These are phyloP conservation scores for Polyrhizophydium stewartii DNA, from an alignment of 371 early-diverging fungal genomes.

Conservation along the genomic window DNA sequence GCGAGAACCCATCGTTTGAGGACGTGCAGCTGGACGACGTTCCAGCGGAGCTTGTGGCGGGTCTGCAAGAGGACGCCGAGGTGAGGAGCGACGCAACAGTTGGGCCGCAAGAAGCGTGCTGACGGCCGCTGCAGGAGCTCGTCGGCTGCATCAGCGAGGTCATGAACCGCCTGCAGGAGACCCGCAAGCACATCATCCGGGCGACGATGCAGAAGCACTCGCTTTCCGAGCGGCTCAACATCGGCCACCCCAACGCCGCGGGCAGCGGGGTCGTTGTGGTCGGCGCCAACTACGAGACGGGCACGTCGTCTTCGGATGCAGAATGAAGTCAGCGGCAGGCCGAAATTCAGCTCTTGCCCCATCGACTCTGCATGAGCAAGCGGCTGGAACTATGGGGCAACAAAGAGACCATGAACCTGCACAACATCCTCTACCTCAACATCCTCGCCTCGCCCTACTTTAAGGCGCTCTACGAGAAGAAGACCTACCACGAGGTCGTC, in stretches of 20 bases:
- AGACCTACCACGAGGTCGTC: conserved; percentile 78
- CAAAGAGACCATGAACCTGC: conserved; percentile 79
- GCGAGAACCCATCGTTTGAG: conserved; percentile 46
- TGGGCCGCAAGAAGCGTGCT: not conserved
- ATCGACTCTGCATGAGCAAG: conserved; percentile 1
- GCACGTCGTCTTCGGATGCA: too few species aligned
- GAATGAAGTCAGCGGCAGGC: too few species aligned
- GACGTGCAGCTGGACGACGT: not conserved
- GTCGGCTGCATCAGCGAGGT: not conserved
- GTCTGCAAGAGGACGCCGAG: conserved; percentile 5
- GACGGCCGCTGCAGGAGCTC: not conserved
- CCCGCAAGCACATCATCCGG: not conserved
- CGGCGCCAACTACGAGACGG: too few species aligned
- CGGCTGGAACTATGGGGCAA: conserved; percentile 67
- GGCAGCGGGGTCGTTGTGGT: too few species aligned
- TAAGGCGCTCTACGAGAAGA: conserved; percentile 49
- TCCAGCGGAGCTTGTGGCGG: not conserved
- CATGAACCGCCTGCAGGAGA: conserved; percentile 2
- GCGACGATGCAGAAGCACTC: not conserved
- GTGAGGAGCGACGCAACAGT: not conserved
- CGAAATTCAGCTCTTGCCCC: too few species aligned
- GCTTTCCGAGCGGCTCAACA: too few species aligned
- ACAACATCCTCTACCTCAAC: conserved; percentile 48
- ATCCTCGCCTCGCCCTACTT: conserved; percentile 36
- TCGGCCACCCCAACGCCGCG: too few species aligned